Percentiles rank a stretch among this genome's conserved stretches.
These are phyloP conservation scores for Candida taoyuanica DNA, from an alignment of 805 yeast species.

Conservation along the genomic window DNA sequence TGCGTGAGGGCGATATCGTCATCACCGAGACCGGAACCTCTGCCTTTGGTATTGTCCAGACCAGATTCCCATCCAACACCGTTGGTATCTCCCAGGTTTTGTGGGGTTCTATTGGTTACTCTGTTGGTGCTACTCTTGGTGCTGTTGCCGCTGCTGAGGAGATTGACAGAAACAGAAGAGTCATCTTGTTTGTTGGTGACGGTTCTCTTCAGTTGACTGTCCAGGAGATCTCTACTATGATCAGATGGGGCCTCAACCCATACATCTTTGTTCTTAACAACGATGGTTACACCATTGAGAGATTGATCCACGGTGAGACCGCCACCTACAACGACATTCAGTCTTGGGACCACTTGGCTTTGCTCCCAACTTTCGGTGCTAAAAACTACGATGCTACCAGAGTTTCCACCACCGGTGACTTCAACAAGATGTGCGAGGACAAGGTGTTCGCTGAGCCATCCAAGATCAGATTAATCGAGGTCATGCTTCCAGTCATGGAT, in stretches of 20 bases:
- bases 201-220: constrained; percentile 74
- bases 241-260: constrained; percentile 62
- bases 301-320: constrained; percentile 63
- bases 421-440: constrained; percentile 45
- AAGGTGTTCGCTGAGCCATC: constrained; percentile 47
- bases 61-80: constrained; percentile 58
- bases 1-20: constrained; percentile 61
- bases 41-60: constrained; percentile 64
- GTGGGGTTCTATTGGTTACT: constrained; percentile 73
- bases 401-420: constrained; percentile 54
- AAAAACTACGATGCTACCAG: constrained; percentile 49
- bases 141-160: constrained; percentile 68
- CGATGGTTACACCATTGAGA: constrained; percentile 72
- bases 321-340: constrained; percentile 66
- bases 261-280: constrained; percentile 67
- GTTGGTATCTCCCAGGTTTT: constrained; percentile 69
- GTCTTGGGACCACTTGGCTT: constrained; percentile 58
- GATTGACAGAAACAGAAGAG: constrained; percentile 56
- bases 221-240: constrained; percentile 67
- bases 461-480: constrained; percentile 61
- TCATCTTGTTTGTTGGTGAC: constrained; percentile 66
- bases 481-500: constrained; percentile 65
- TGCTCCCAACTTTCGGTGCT: constrained; percentile 48
- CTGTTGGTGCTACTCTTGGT: constrained; percentile 65
- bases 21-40: constrained; percentile 75